Conservation (phyloP, 352 stramenopile species). For the Globisporangium perplexum region DNA sequence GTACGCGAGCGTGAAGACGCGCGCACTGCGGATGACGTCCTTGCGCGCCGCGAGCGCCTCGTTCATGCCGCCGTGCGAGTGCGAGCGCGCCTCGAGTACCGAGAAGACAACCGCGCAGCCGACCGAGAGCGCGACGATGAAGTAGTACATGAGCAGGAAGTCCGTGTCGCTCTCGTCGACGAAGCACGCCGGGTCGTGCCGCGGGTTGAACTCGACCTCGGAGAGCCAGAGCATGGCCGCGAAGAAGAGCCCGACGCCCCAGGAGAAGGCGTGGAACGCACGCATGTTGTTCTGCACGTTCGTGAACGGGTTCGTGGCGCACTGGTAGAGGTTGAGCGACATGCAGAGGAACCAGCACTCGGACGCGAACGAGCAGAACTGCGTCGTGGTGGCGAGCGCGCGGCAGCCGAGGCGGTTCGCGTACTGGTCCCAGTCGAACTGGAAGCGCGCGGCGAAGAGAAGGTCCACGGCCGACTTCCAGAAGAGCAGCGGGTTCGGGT, state of each 20-base stretch:
- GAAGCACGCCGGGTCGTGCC: slow-evolving; percentile 48
- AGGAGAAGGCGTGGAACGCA: slow-evolving; percentile 74
- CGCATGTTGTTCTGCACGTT: slow-evolving; percentile 70
- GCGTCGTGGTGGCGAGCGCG: slow-evolving; percentile 51
- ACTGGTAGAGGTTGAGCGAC: slow-evolving; percentile 82
- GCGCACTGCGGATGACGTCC: slow-evolving; percentile 73
- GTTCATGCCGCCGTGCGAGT: slow-evolving; percentile 69
- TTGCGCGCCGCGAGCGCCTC: slow-evolving; percentile 74
- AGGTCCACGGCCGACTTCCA: slow-evolving; percentile 75
- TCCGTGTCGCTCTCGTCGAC: slow-evolving; percentile 66
- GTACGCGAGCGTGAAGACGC: slow-evolving; percentile 77
- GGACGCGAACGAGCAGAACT: slow-evolving; percentile 75
- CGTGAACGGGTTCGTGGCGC: slow-evolving; percentile 84
- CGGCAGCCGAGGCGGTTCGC: slow-evolving; percentile 44
- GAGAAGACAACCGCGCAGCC: slow-evolving; percentile 53
- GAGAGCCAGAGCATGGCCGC: slow-evolving; percentile 52
- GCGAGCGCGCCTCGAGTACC: slow-evolving; percentile 64
- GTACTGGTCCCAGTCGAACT: slow-evolving; percentile 61
- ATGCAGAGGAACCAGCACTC: slow-evolving; percentile 88
- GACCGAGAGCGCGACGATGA: slow-evolving; percentile 70
- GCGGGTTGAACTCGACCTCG: slow-evolving; percentile 39
- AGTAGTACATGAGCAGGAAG: slow-evolving; percentile 69
- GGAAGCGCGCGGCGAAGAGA: slow-evolving; percentile 69
- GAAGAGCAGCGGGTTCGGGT: slow-evolving; percentile 82
- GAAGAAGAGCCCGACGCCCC: slow-evolving; percentile 51